Conservation (phyloP, 306 rosid genomes). For the Abrus precatorius region DNA sequence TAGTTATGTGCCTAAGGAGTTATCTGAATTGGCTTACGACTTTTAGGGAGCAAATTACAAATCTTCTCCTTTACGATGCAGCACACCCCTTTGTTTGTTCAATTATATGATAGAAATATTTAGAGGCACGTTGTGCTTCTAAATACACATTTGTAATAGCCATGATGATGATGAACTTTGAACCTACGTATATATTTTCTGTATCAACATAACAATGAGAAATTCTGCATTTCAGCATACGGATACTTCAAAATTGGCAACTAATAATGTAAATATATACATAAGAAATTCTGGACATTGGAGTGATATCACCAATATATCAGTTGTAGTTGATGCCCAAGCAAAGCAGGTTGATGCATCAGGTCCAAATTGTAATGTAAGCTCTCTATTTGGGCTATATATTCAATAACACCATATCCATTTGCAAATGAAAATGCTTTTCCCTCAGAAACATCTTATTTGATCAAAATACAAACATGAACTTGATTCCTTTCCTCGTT, state of each 20-base stretch:
- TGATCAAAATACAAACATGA: conserved; percentile 12
- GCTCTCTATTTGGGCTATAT: conserved; percentile 61
- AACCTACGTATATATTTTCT: neutral
- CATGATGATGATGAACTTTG: neutral
- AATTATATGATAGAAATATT: conserved; percentile 8
- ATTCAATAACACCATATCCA: conserved; percentile 58
- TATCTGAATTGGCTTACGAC: too few relatives aligned
- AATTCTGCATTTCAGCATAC: conserved; percentile 33
- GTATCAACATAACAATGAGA: conserved; percentile 28
- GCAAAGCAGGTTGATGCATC: conserved; percentile 62
- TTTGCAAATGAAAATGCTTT: conserved; percentile 11
- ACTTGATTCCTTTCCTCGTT: conserved; percentile 52
- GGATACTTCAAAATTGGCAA: too few relatives aligned
- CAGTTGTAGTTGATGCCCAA: conserved; percentile 56
- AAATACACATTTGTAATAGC: conserved; percentile 9
- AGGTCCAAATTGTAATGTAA: conserved; percentile 60
- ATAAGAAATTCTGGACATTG: conserved; percentile 53
- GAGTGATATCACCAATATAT: conserved; percentile 56
- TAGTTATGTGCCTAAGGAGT: too few relatives aligned
- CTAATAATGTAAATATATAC: too few relatives aligned
- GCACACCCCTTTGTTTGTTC: neutral
- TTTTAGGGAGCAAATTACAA: neutral
- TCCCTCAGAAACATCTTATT: conserved; percentile 20
- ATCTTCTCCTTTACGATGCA: neutral
- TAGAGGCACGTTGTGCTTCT: neutral